phyloP scores from a whole-genome alignment of 768 basidiomycete genomes.

The Macrolepiota albuminosa region DNA sequence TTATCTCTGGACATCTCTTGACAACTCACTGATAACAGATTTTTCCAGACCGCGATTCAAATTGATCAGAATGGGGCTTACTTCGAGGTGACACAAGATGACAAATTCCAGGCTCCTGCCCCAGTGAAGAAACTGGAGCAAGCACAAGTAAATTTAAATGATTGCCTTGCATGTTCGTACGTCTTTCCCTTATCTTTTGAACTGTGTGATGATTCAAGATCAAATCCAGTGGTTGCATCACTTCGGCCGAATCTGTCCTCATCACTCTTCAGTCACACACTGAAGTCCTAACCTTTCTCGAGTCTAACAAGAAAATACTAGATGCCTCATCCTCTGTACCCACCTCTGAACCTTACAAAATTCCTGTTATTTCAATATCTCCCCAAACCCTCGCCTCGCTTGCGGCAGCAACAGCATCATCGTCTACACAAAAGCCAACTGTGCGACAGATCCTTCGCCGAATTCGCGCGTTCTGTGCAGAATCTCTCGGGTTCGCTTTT shows the following conservation, averaged over 20 bases:
- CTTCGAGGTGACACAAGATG: slow-evolving; percentile 65
- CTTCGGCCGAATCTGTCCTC: slow-evolving; percentile 94
- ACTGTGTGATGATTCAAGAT: neutral
- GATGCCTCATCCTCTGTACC: neutral
- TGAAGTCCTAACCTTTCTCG: slow-evolving; percentile 82
- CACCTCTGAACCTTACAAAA: slow-evolving; percentile 35
- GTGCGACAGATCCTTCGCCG: slow-evolving; percentile 63
- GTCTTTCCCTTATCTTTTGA: slow-evolving; percentile 20
- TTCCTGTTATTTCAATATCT: slow-evolving; percentile 81
- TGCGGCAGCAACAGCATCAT: slow-evolving; percentile 54
- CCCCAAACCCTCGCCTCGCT: slow-evolving; percentile 86
- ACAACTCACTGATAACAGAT: neutral
- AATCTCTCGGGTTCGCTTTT: slow-evolving; percentile 68
- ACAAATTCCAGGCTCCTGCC: slow-evolving; percentile 10
- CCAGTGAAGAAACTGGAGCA: slow-evolving; percentile 70
- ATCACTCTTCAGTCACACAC: slow-evolving; percentile 94
- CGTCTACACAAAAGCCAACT: slow-evolving; percentile 30
- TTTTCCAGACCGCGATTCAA: slow-evolving; percentile 78
- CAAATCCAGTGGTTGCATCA: slow-evolving; percentile 83
- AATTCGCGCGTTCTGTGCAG: slow-evolving; percentile 62
- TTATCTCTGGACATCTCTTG: neutral
- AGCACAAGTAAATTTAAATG: slow-evolving; percentile 94
- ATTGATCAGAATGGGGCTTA: slow-evolving; percentile 85
- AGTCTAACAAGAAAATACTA: slow-evolving; percentile 36
- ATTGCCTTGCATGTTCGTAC: slow-evolving; percentile 97